phyloP scores from a whole-genome alignment of 2,329 filamentous ascomycete species.

The Neocucurbitaria cava region DNA sequence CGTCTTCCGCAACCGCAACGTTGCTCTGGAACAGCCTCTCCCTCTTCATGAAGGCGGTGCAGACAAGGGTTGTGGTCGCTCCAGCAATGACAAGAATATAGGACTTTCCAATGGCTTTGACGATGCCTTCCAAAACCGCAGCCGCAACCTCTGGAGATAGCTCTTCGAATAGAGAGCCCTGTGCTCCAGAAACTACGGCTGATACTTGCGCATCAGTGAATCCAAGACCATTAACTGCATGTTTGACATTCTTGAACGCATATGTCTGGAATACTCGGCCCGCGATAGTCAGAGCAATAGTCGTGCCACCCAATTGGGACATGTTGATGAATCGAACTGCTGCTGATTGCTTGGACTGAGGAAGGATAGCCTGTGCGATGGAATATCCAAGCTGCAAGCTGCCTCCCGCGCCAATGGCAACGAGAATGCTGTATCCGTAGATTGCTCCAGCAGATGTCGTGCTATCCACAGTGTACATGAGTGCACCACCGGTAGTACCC shows the following conservation, averaged over 20 bases:
- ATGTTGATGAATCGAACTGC: slow-evolving; percentile 29
- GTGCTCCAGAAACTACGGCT: too few species aligned
- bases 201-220: too few species aligned
- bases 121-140: too few species aligned
- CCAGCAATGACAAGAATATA: too few species aligned
- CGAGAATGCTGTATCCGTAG: slow-evolving; percentile 30
- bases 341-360: slow-evolving; percentile 13
- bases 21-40: too few species aligned
- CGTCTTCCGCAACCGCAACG: too few species aligned
- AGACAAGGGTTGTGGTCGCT: too few species aligned
- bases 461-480: slow-evolving; percentile 34
- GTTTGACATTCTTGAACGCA: slow-evolving; percentile 19
- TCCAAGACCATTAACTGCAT: slow-evolving; percentile 17
- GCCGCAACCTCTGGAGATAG: too few species aligned
- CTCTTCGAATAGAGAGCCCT: too few species aligned
- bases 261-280: slow-evolving; percentile 37
- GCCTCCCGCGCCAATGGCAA: slow-evolving; percentile 26
- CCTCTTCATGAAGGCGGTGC: too few species aligned
- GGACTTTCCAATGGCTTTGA: too few species aligned
- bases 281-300: slow-evolving; percentile 32
- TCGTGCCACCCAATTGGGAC: slow-evolving; percentile 31
- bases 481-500: slow-evolving; percentile 43
- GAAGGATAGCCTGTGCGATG: slow-evolving; percentile 15
- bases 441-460: slow-evolving; percentile 15
- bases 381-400: slow-evolving; percentile 25